Evolutionary conservation across 1,139 yeast species (phyloP).

Genomic region (Lodderomyces elongisporus): DNA sequence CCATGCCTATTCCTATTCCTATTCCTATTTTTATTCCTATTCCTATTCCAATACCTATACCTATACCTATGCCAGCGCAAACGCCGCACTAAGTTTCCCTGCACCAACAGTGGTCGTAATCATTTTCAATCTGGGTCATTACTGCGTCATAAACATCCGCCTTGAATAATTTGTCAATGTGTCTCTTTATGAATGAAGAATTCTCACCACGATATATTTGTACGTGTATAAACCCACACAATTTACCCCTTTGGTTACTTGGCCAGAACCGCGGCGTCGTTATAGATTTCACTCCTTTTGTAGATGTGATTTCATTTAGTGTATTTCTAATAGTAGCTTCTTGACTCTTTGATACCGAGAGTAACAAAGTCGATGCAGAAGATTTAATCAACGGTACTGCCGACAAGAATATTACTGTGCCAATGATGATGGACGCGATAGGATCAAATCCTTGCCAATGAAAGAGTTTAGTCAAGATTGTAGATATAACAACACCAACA

Average conservation of each 20-base stretch:
- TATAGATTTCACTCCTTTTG: slow-evolving; percentile 79
- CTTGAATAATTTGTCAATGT: slow-evolving; percentile 48
- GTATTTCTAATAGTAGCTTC: slow-evolving; percentile 61
- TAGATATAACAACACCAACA: slow-evolving; percentile 89
- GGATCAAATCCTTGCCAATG: slow-evolving; percentile 78
- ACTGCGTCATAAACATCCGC: slow-evolving; percentile 34
- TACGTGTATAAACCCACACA: slow-evolving; percentile 62
- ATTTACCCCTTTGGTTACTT: slow-evolving; percentile 30
- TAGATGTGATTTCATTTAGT: slow-evolving; percentile 59
- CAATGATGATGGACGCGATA: slow-evolving; percentile 83
- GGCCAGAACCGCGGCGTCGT: slow-evolving; percentile 94
- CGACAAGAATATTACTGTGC: slow-evolving; percentile 70
- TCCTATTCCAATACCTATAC: no score
- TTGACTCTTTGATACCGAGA: slow-evolving; percentile 49
- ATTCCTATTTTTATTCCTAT: no score
- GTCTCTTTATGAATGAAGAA: slow-evolving; percentile 52
- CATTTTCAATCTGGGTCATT: slow-evolving; percentile 58
- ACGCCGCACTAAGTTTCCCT: slow-evolving; percentile 15
- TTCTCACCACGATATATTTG: slow-evolving; percentile 69
- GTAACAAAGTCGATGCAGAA: slow-evolving; percentile 68
- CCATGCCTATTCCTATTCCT: no score
- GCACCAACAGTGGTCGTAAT: slow-evolving; percentile 60
- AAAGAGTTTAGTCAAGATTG: slow-evolving; percentile 57
- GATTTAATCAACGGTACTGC: slow-evolving; percentile 81
- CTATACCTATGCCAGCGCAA: no score